Evolutionary conservation across 2,329 filamentous ascomycete genomes (phyloP), one percentile per base, ranked within the genome.

Genomic region (Xylaria sp.): DNA sequence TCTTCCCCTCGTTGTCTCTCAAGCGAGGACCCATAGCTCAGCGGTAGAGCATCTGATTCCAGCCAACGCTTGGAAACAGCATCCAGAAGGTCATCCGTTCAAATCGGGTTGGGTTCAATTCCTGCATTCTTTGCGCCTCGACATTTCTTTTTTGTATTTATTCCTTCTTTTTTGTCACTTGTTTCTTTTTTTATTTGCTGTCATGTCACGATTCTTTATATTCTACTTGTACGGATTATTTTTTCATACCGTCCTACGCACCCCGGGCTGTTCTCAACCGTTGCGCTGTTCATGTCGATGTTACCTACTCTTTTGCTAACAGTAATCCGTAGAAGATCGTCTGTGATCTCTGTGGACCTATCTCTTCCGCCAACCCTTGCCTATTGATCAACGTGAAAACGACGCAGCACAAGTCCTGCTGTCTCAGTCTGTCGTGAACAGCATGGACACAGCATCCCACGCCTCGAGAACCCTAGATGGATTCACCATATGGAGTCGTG

Each of bases 31-130:
- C 49, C 49, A 30, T 34, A 51, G 49, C 23, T 51, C 49, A 35
- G 49, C 30, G 30, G 47, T 50, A 50, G 47, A 50, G 47, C 47
- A 50, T 50, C 47, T 50, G 47, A 50, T 50, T 51, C 49, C 49
- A 51, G 49, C 34, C 35, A 2, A 23, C 23, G 18, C 16, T 9
- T 9, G 42, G 47, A 50, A 18, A 7, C 18, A 49, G 47, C 35
- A 35, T 51, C 49, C 49, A 35, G 49, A 35, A 51, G 49, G 49
- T 51, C 23, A 51, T 51, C 49, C 23, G 23, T 35, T n/a, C 23
- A 51, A 51, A 51, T 35, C 49, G 23, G 49, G 49, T 52, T 35
- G 50, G 30, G 50, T 52, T 52, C 50, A 39, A 52, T 52, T 39
- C 50, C 50, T 52, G 34, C 13, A 11, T 19, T 39, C 16, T 39